Evolutionary conservation across 306 rosid genomes (phyloP).

Genomic region (Lablab purpureus): DNA sequence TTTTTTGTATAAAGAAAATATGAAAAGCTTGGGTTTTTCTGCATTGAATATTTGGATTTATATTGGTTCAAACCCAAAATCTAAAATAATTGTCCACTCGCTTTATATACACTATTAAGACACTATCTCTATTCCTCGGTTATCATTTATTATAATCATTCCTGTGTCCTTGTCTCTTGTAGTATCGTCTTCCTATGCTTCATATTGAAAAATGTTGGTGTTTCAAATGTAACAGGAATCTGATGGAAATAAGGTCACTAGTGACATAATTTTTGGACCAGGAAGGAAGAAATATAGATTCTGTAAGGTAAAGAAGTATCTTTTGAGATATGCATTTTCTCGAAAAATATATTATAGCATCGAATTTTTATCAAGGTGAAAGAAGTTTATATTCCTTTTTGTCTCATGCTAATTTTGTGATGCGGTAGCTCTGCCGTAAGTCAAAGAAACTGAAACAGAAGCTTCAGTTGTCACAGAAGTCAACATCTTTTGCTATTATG

Average conservation of each 20-base stretch:
- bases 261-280: constrained; percentile 67
- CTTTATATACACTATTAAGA: no score
- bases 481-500: not conserved
- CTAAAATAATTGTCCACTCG: no score
- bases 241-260: constrained; percentile 79
- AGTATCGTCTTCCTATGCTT: constrained; percentile 21
- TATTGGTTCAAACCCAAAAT: no score
- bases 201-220: constrained; percentile 26
- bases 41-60: no score
- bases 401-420: constrained; percentile 5
- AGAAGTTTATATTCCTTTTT: not conserved
- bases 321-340: constrained; percentile 19
- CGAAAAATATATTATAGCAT: not conserved
- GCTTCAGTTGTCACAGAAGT: not conserved
- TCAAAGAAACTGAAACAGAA: not conserved
- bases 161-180: not conserved
- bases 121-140: not conserved
- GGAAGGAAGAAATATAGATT: constrained; percentile 72
- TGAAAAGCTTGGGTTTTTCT: not conserved
- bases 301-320: constrained; percentile 68
- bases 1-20: not conserved
- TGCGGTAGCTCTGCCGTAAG: not conserved
- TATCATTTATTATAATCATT: not conserved
- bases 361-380: not conserved
- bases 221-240: constrained; percentile 60